A percentile compares a stretch with the other conserved stretches of the same genome.
Evolutionary conservation across 2,329 filamentous ascomycete species (phyloP).

Genomic region (Trichophyton schoenleinii): DNA sequence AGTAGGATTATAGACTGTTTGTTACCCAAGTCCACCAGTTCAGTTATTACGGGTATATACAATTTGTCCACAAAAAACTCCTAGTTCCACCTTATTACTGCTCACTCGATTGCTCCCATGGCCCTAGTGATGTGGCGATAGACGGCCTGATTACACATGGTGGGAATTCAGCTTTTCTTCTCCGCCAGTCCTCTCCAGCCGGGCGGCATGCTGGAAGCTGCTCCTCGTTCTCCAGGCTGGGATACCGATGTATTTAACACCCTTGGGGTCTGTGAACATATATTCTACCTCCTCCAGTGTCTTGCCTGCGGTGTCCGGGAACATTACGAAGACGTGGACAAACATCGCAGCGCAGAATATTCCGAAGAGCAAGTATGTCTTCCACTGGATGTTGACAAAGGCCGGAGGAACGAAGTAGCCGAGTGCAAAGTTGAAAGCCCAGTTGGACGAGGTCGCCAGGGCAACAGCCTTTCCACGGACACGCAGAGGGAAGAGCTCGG

Average conservation of each 20-base stretch:
- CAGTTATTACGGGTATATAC: neutral
- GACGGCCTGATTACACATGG: neutral
- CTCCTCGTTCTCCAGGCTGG: slow-evolving; percentile 29
- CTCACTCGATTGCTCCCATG: neutral
- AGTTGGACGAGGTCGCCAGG: slow-evolving; percentile 49
- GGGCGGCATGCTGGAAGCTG: slow-evolving; percentile 19
- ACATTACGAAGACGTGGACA: slow-evolving; percentile 54
- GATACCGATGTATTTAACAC: slow-evolving; percentile 26
- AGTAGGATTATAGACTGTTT: neutral
- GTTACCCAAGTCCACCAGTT: neutral
- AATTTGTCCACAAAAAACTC: neutral
- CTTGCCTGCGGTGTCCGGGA: slow-evolving; percentile 59
- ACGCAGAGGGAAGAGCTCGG: slow-evolving; percentile 50
- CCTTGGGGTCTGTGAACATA: slow-evolving; percentile 44
- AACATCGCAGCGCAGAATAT: slow-evolving; percentile 57
- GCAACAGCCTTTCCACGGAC: slow-evolving; percentile 53
- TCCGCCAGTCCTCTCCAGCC: slow-evolving; percentile 21
- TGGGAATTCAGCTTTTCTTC: slow-evolving; percentile 11
- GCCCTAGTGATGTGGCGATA: neutral
- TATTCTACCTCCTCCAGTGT: slow-evolving; percentile 66
- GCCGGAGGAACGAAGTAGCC: slow-evolving; percentile 47
- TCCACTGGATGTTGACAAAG: slow-evolving; percentile 46
- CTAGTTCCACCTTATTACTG: neutral
- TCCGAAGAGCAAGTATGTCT: slow-evolving; percentile 63
- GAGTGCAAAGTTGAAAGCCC: slow-evolving; percentile 47